Conservation (phyloP, 2,329 filamentous ascomycete genomes). For the Ciborinia camelliae region DNA sequence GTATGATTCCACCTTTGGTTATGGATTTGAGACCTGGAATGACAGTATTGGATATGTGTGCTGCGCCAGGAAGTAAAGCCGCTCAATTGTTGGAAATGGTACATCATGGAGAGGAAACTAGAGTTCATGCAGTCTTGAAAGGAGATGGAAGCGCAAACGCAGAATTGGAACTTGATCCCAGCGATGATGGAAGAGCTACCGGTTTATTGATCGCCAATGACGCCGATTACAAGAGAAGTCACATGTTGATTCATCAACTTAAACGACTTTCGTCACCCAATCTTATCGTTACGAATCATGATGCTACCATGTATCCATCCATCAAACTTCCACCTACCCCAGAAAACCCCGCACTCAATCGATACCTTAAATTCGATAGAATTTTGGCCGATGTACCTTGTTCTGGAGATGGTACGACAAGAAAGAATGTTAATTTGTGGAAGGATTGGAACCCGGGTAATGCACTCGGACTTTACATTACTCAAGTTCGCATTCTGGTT, state of each 20-base stretch:
- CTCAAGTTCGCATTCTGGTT: conserved; percentile 85
- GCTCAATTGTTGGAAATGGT: conserved; percentile 94
- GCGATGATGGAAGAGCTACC: conserved; percentile 82
- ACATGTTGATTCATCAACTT: conserved; percentile 96
- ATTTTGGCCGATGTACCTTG: conserved; percentile 96
- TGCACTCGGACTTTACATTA: conserved; percentile 79
- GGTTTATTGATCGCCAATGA: conserved; percentile 95
- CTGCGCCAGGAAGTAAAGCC: conserved; percentile 94
- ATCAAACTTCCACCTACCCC: conserved; percentile 71
- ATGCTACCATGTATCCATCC: conserved; percentile 91
- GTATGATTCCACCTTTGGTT: conserved; percentile 95
- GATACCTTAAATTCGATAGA: conserved; percentile 93
- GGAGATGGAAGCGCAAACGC: conserved; percentile 40
- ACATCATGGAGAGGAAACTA: conserved; percentile 85
- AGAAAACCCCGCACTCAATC: conserved; percentile 53
- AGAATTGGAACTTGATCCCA: conserved; percentile 53
- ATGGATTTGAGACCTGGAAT: conserved; percentile 90
- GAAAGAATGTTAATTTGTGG: conserved; percentile 94
- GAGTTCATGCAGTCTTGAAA: conserved; percentile 67
- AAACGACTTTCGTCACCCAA: conserved; percentile 97
- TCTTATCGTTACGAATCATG: conserved; percentile 94
- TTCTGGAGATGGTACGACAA: conserved; percentile 87
- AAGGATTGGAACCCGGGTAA: conserved; percentile 89
- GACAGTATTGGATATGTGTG: conserved; percentile 92
- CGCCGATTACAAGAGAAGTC: conserved; percentile 91